Base-by-base conservation (phyloP, 306 rosid species). In the Begonia peltatifolia region DNA sequence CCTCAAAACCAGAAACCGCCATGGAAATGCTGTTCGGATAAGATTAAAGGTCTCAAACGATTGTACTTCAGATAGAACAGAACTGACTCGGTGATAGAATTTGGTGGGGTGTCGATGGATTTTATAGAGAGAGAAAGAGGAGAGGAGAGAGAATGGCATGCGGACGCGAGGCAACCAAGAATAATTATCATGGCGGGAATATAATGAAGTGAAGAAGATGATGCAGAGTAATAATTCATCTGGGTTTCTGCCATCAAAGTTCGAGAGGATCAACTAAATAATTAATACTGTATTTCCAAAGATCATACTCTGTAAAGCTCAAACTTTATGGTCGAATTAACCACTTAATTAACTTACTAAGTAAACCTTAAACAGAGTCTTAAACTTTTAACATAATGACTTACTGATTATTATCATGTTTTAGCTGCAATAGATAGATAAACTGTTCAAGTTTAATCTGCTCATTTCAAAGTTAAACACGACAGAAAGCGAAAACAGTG, bases 141-240 rank as follows among this genome's bases (percentile, higher is more conserved):
- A 12, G 47, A 10, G 58, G 70, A 53, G 52, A 16, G 42, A 35
- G 41, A 41, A 36, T 48, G 52, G 94, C 95, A 89, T 82, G 95
- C 87, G 84, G 82, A 44, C 12, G 84, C 77, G 76, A 80, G 76
- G 89, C 88, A 85, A 85, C 92, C 89, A 80, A 82, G 90, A 73
- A 71, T 78, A 81, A 89, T 89, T 61, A 90, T 90, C 9, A 30
- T 5, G 9, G 48, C 80, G 81, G 71, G 76, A 79, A 77, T 88
- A 89, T 82, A 71, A 82, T 84, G 86, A 82, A 82, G 82, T 75
- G 85, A 81, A 76, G 68, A 68, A 73, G 79, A 71, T 75, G 71
- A 73, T 57, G 64, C 48, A 42, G 52, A 36, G 38, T 38, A 11
- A 46, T 51, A 51, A 48, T 56, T 55, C 42, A 41, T 50, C 60